Conservation (phyloP, 2,329 filamentous ascomycete species). For the Diaporthe aspalathi region DNA sequence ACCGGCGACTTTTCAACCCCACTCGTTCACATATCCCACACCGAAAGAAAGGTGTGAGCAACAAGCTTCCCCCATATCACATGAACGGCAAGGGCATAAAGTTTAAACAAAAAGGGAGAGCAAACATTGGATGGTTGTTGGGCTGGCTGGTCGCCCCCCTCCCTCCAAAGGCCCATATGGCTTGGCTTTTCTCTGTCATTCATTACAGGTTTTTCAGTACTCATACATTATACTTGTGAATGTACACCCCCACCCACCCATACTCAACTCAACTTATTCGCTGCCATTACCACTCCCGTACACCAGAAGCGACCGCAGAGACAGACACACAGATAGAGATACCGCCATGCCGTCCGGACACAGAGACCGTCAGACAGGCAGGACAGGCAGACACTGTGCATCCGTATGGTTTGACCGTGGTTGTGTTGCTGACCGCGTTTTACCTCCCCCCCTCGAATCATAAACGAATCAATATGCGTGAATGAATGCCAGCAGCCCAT, state of each 20-base stretch:
- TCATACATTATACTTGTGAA: constrained; percentile 31
- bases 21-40: no score
- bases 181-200: neutral
- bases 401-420: neutral
- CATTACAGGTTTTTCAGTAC: constrained; percentile 18
- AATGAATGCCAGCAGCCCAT: neutral
- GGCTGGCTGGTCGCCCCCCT: neutral
- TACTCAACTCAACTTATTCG: neutral
- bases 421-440: neutral
- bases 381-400: neutral
- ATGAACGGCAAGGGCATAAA: no score
- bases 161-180: neutral
- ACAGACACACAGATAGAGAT: neutral
- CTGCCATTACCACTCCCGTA: neutral
- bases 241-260: neutral
- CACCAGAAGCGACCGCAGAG: neutral
- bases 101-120: no score
- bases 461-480: constrained; percentile 3
- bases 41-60: no score
- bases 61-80: no score
- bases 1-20: no score
- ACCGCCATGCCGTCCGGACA: neutral
- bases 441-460: neutral
- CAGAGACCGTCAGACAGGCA: no score
- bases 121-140: no score